Conservation (phyloP, 495 filamentous ascomycete genomes). For the Hyaloscypha variabilis region DNA sequence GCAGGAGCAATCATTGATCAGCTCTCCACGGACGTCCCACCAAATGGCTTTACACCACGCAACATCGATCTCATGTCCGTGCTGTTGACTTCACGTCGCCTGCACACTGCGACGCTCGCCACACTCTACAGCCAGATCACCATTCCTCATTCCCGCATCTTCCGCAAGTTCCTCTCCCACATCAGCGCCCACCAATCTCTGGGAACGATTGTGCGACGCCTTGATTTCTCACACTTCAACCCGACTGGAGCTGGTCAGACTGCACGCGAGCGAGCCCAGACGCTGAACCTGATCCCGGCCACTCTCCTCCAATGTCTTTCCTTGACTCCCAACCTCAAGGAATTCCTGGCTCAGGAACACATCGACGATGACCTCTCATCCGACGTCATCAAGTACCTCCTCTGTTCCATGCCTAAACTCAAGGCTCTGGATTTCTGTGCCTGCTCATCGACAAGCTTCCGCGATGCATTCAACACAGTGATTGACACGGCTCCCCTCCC, state of each 20-base stretch:
- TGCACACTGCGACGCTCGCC: slow-evolving; percentile 75
- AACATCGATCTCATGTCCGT: slow-evolving; percentile 83
- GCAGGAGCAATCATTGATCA: slow-evolving; percentile 76
- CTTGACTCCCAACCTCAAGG: slow-evolving; percentile 74
- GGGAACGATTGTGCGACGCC: slow-evolving; percentile 76
- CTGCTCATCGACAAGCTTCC: slow-evolving; percentile 72
- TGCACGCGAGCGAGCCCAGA: slow-evolving; percentile 76
- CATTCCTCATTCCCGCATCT: slow-evolving; percentile 84
- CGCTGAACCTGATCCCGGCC: slow-evolving; percentile 77
- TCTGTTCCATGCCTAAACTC: slow-evolving; percentile 70
- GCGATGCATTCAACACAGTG: slow-evolving; percentile 54
- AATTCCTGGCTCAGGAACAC: slow-evolving; percentile 83
- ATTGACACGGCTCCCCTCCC: slow-evolving; percentile 36
- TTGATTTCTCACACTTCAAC: slow-evolving; percentile 91
- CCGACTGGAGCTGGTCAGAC: slow-evolving; percentile 80
- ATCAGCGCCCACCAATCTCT: slow-evolving; percentile 68
- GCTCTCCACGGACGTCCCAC: slow-evolving; percentile 74
- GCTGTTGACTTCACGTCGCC: slow-evolving; percentile 71
- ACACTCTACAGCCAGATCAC: slow-evolving; percentile 84
- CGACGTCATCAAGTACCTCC: slow-evolving; percentile 71
- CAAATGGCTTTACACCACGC: slow-evolving; percentile 74
- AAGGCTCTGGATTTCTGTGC: slow-evolving; percentile 80
- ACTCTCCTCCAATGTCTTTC: slow-evolving; percentile 78
- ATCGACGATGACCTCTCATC: slow-evolving; percentile 76
- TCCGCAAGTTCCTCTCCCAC: slow-evolving; percentile 80